Base-by-base conservation (phyloP, 306 rosid genomes). In the Sophora flavescens region DNA sequence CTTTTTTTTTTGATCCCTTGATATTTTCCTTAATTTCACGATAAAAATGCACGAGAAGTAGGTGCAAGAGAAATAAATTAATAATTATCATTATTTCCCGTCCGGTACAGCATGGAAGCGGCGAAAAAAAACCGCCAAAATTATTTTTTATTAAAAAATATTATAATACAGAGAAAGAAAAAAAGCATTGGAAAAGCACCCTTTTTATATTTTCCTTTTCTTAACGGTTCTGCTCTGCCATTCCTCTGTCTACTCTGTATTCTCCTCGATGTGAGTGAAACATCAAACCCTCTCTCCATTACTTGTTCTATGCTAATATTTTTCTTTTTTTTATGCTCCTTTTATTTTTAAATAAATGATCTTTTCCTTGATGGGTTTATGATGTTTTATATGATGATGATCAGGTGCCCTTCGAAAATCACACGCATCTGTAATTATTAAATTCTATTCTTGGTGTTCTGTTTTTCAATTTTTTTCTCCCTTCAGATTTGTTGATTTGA, bases 241-340 rank as follows among this genome's bases (percentile, higher is more conserved):
- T 52, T 39, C 66, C 56, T 9, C 41, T 57, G 15, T 14, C 30
- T 18, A 53, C 38, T 12, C 66, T 78, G 72, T 76, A 66, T 59
- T 58, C 77, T 58, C 65, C 61, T 57, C 72, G 38, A 72, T 28
- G 76, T 82, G 5, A 72, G 82, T 62, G 17, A 76, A 7, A 14
- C 14, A 63, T 76, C 15, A 54, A 54, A 44, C 14, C n/a, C 1
- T 56, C 57, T 76, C 35, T 53, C 35, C 57, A 41, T 30, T 42
- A 16, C 33, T 66, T 66, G 54, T 30, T 76, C 59, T 59, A 32
- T 45, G 60, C 16, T 76, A 10, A 18, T 45, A 5, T 54, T 57
- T 41, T 50, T 2, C 13, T 51, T 2, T 18, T 51, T 16, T 64
- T 26, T n/a, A n/a, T n/a, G 3, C 13, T 8, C 9, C 5, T 18